Evolutionary conservation across 2,329 filamentous ascomycete species (phyloP), one percentile per base, ranked within the genome.

Genomic region (Trichoderma sp.): DNA sequence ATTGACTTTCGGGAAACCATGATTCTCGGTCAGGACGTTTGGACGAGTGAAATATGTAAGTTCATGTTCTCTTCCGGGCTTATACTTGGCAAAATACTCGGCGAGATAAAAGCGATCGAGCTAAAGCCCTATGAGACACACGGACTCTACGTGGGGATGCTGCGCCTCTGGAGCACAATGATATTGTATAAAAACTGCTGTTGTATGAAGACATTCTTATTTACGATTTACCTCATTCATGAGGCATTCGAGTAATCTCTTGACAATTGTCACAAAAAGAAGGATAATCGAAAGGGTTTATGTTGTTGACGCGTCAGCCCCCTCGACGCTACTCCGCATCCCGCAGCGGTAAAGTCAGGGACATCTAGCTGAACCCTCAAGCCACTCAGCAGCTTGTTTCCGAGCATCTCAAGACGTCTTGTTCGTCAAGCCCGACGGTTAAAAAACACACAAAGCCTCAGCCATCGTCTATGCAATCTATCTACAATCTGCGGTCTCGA

Each of bases 321-420:
- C 24, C 17, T 47, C 10, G 9, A 41, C 10, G 10, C 3, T 41
- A 48, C 41, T 39, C 60, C 50, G 41, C 41, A 39, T 39, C 45
- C 3, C 24, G 4, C 41, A 34, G 12, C 26, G 10, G 44, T 39
- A 41, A 24, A 7, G 28, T 19, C 50, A 5, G 48, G 19, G 5
- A 7, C 9, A 9, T 34, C 24, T 24, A 21, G 14, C 24, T 5
- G 12, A 48, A 48, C 2, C 14, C 41, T 30, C 60, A 63, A 63
- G 60, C 50, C 50, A 63, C 60, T 63, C 60, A 63, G 60, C 51
- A 55, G 41, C 28, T 55, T 63, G 50, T 55, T 50, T 55, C 15
- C 1, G 15, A 63, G 41, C 50, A 26, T 54, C 30, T 54, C 26
- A 24, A 47, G 9, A 63, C 26, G 24, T 47, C 41, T 26, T 17